Evolutionary conservation across 1,284 basidiomycete genomes (phyloP).

Genomic region (Inonotus hispidus): DNA sequence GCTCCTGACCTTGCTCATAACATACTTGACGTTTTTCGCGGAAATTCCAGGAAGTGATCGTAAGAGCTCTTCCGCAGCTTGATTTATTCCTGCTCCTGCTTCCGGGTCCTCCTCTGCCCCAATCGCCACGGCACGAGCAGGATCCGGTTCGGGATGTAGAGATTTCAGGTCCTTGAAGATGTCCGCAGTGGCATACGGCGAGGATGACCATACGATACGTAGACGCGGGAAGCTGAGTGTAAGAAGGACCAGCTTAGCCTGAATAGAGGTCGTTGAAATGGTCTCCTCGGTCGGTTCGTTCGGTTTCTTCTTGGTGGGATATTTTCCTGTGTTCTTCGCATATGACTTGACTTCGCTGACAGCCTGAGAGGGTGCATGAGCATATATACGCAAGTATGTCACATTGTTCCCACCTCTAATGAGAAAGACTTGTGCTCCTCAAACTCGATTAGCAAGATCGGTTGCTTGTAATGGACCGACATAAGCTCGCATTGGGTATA

Average conservation of each 20-base stretch:
- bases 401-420: slow-evolving; percentile 52
- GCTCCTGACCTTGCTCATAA: slow-evolving; percentile 76
- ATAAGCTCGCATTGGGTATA: slow-evolving; percentile 98
- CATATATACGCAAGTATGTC: not conserved
- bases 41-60: slow-evolving; percentile 74
- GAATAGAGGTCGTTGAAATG: slow-evolving; percentile 48
- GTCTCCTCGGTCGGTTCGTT: slow-evolving; percentile 38
- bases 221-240: slow-evolving; percentile 87
- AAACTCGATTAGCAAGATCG: slow-evolving; percentile 95
- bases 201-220: slow-evolving; percentile 95
- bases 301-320: slow-evolving; percentile 46
- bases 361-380: slow-evolving; percentile 33
- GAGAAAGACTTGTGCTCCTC: slow-evolving; percentile 96
- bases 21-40: slow-evolving; percentile 80
- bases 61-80: slow-evolving; percentile 71
- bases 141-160: slow-evolving; percentile 82
- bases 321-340: slow-evolving; percentile 51
- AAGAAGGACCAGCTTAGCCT: slow-evolving; percentile 88
- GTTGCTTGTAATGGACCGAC: slow-evolving; percentile 94
- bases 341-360: slow-evolving; percentile 60
- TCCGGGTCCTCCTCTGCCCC: slow-evolving; percentile 74
- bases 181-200: slow-evolving; percentile 86
- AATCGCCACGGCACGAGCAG: slow-evolving; percentile 64
- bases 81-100: slow-evolving; percentile 62
- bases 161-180: slow-evolving; percentile 92